Evolutionary conservation across 2,329 filamentous ascomycete species (phyloP), one percentile per base, ranked within the genome.

Genomic region (Cladosporium sp.): DNA sequence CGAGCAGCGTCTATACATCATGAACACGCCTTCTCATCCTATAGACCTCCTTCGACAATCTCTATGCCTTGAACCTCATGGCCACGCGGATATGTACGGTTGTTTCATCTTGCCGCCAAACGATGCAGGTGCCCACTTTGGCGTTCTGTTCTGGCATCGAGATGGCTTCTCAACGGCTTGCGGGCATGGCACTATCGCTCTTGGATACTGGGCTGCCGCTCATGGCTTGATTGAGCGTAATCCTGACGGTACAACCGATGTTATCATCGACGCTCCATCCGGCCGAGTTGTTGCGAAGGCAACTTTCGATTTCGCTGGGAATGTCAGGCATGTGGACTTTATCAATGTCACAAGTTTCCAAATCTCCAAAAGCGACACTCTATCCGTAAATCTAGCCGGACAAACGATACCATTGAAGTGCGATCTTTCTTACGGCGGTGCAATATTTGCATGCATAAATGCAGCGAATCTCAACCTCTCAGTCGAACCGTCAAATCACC

Each of bases 71-170:
- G 75, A 78, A 52, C 75, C 75, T 7, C 69, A 73, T 32, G 75
- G 74, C 13, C 75, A 78, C 54, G 62, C 63, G 12, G 75, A 74
- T 50, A 78, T 78, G 75, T 78, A 78, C 53, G 75, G 75, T 3
- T 74, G 74, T 4, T 67, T 77, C 22, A 61, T 77, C 38, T 55
- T 61, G 1, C 66, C 59, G 0, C 63, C 69, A 18, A 75, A 74
- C 4, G 73, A 74, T n/a, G 68, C 69, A 2, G 55, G 69, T 13
- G 75, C 75, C 0, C 64, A 77, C 55, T 70, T 77, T 20, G 75
- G 73, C 4, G 71, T 73, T 1, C 55, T 78, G 3, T 77, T 77
- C 59, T 67, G 67, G 53, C 72, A 73, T 25, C 74, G 74, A 29
- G 70, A 72, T 3, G 74, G 72, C 0, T 77, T 71, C 43, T 74